phyloP scores from a whole-genome alignment of 139 green algal genomes.

The Trebouxia sp. region DNA sequence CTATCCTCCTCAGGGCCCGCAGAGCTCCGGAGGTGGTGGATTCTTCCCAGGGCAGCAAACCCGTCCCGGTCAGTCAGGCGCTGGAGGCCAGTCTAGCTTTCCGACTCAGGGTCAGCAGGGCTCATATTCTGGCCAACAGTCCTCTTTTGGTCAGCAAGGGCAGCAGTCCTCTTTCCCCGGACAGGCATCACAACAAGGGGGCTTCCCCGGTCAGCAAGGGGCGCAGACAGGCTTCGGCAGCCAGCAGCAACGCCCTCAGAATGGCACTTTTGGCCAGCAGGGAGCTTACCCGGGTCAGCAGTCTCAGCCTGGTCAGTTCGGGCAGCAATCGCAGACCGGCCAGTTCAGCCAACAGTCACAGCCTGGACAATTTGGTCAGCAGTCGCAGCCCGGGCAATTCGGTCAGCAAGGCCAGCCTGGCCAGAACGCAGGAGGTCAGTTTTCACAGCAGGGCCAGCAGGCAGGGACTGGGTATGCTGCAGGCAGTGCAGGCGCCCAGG shows the following conservation, averaged over 20 bases:
- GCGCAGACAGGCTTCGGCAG: not conserved
- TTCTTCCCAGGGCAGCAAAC: conserved; percentile 5
- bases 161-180: not conserved
- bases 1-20: not conserved
- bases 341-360: not conserved
- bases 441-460: conserved; percentile 33
- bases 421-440: conserved; percentile 15
- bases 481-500: not conserved
- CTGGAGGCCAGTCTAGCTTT: not conserved
- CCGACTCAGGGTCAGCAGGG: not conserved
- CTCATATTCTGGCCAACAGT: not conserved
- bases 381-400: not conserved
- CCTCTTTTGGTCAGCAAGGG: not conserved
- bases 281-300: conserved; percentile 12
- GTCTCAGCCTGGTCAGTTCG: conserved; percentile 8
- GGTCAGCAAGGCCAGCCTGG: not conserved
- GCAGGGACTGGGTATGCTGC: not conserved
- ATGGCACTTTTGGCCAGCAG: not conserved
- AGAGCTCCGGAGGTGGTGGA: not conserved
- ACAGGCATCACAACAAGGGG: not conserved
- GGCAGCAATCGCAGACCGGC: not conserved
- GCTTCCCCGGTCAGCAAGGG: not conserved
- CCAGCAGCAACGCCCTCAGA: not conserved
- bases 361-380: not conserved
- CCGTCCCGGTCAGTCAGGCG: not conserved